Base-by-base conservation (phyloP, 352 stramenopile genomes). In the Bremia lactucae region DNA sequence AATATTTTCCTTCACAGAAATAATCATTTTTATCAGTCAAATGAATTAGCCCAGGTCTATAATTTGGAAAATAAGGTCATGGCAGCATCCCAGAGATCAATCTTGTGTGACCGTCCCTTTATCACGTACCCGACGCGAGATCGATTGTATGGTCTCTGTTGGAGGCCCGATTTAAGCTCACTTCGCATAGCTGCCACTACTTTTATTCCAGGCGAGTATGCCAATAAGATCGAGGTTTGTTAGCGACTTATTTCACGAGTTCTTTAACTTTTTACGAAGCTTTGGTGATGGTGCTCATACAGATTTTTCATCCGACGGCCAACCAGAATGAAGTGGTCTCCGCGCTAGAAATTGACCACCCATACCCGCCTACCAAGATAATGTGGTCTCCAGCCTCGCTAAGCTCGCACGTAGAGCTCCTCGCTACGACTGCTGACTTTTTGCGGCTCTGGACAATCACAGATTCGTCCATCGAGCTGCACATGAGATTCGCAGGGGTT, bases 281-380 rank as follows among this genome's bases (percentile, higher is more conserved):
- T 25, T 15, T 23, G 9, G 49, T 41, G 14, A 16, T 8, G 8
- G 8, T n/a, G n/a, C 25, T 31, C 26, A 16, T n/a, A 20, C 15
- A 91, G 72, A 76, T 86, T 39, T 68, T 86, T 36, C 65, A 79
- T 20, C 69, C 72, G 11, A 83, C 61, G 8, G 26, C 37, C 10
- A 70, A 74, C 36, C 52, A 73, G n/a, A 79, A 57, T 14, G 54
- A 74, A 20, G 46, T 89, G 2, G 53, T 82, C 6, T 82, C 65
- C 16, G 61, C 70, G 8, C 60, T 83, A 7, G 70, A 85, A 49
- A 83, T 87, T 33, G 81, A 90, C 31, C 81, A 94, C 24, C 76
- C 81, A 42, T 94, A 94, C 46, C 81, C 81, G 5, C 74, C 81
- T 13, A 91, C 81, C 23, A 90, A 90, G 42, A 79, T 94, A 23